A percentile compares a stretch with the other conserved stretches of the same genome.
phyloP scores from a whole-genome alignment of 2,329 filamentous ascomycete genomes.

The Microthyrium microscopicum region DNA sequence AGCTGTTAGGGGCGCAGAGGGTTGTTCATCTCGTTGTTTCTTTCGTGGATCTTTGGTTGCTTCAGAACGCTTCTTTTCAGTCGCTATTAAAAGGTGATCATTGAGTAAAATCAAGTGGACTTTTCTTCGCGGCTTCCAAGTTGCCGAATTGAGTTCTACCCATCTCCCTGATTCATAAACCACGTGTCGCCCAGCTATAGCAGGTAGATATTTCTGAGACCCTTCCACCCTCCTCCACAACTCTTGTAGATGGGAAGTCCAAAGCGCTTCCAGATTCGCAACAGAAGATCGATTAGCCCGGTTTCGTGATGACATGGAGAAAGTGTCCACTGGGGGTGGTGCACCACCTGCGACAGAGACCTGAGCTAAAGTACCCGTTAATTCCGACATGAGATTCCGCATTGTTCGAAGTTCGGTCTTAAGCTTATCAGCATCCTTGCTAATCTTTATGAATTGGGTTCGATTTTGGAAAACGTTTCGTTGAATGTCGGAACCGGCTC shows the following conservation, averaged over 20 bases:
- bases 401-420: constrained; percentile 91
- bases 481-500: constrained; percentile 71
- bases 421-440: constrained; percentile 94
- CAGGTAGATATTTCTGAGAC: constrained; percentile 90
- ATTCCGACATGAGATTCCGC: constrained; percentile 77
- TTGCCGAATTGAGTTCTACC: constrained; percentile 94
- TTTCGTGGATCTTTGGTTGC: constrained; percentile 34
- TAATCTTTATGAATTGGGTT: constrained; percentile 97
- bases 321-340: constrained; percentile 1
- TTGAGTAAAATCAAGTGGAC: constrained; percentile 90
- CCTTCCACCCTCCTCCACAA: constrained; percentile 96
- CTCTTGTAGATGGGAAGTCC: constrained; percentile 53
- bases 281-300: constrained; percentile 81
- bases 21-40: constrained; percentile 14
- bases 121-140: constrained; percentile 79
- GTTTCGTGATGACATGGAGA: constrained; percentile 25
- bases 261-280: constrained; percentile 51
- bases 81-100: constrained; percentile 82
- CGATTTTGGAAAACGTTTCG: constrained; percentile 95
- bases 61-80: constrained; percentile 82
- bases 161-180: constrained; percentile 83
- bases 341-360: constrained; percentile 19
- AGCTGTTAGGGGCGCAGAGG: constrained; percentile 56
- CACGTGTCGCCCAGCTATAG: constrained; percentile 78
- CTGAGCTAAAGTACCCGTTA: constrained; percentile 40